These are phyloP conservation scores for Paspalum vaginatum DNA, from an alignment of 176 grass and related monocot species.

Conservation along the genomic window DNA sequence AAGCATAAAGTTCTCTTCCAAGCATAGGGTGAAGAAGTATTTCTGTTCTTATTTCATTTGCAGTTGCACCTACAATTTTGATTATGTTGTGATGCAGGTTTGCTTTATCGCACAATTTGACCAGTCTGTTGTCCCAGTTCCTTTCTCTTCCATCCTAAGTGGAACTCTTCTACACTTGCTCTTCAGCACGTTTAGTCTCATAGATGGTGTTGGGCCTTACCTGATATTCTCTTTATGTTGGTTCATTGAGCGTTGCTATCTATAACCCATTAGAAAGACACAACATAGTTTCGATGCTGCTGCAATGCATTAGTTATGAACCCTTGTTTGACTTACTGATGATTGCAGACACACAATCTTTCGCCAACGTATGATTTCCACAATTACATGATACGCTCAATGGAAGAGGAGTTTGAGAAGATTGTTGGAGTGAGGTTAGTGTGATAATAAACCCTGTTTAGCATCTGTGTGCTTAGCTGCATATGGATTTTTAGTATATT, in stretches of 20 bases:
- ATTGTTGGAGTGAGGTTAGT: slow-evolving; percentile 97
- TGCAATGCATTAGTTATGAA: neutral
- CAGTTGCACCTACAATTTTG: slow-evolving; percentile 13
- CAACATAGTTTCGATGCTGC: neutral
- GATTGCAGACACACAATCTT: slow-evolving; percentile 90
- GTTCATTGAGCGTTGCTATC: slow-evolving; percentile 11
- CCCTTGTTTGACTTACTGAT: slow-evolving; percentile 40
- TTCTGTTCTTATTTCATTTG: neutral
- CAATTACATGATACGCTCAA: slow-evolving; percentile 90
- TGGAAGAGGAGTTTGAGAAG: slow-evolving; percentile 98
- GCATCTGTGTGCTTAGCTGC: neutral
- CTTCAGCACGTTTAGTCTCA: slow-evolving; percentile 19
- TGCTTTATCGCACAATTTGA: slow-evolving; percentile 94
- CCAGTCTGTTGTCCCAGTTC: slow-evolving; percentile 67
- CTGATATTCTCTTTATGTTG: neutral
- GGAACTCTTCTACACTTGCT: neutral
- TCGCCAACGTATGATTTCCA: slow-evolving; percentile 81
- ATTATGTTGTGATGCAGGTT: slow-evolving; percentile 55
- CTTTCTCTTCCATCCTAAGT: slow-evolving; percentile 7
- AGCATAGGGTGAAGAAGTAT: neutral
- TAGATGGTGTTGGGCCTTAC: neutral
- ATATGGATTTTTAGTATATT: slow-evolving; percentile 4
- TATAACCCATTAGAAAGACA: neutral
- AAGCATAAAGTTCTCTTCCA: slow-evolving; percentile 24
- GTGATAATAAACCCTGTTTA: neutral